These are phyloP conservation scores for Heterobasidion occidentale DNA, from an alignment of 1,284 basidiomycete genomes.

Conservation along the genomic window DNA sequence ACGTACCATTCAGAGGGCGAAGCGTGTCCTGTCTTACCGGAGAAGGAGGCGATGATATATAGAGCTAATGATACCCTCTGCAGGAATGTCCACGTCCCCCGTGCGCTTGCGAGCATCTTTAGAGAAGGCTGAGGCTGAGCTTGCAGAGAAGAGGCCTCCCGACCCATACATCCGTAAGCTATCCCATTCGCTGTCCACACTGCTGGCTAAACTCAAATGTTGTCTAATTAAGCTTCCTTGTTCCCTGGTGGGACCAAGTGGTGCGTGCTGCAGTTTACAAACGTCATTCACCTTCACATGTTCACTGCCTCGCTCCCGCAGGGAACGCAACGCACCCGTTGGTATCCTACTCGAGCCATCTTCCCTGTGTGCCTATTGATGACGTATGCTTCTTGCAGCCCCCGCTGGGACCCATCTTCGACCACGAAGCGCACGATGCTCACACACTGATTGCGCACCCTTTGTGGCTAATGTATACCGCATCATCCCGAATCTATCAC, in stretches of 20 bases:
- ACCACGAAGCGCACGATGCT: slow-evolving; percentile 28
- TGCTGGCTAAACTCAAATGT: not conserved
- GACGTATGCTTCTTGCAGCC: slow-evolving; percentile 27
- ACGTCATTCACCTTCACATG: slow-evolving; percentile 5
- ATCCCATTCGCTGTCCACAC: slow-evolving; percentile 13
- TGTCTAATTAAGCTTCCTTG: slow-evolving; percentile 43
- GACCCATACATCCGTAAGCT: slow-evolving; percentile 82
- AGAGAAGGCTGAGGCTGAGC: slow-evolving; percentile 72
- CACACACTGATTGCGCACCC: not conserved
- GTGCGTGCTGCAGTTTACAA: slow-evolving; percentile 36
- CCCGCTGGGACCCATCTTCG: slow-evolving; percentile 43
- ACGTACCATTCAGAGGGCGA: slow-evolving; percentile 3
- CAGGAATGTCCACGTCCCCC: slow-evolving; percentile 83
- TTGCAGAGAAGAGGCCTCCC: slow-evolving; percentile 69
- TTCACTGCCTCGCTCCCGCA: slow-evolving; percentile 20
- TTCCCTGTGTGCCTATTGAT: too few species aligned
- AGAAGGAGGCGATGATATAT: not conserved
- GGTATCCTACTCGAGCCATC: slow-evolving; percentile 14
- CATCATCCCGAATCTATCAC: not conserved
- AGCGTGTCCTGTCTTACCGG: not conserved
- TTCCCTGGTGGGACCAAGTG: slow-evolving; percentile 87
- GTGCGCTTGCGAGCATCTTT: slow-evolving; percentile 77
- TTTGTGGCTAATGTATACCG: not conserved
- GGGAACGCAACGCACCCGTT: slow-evolving; percentile 72
- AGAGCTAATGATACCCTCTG: not conserved